Evolutionary conservation across 148 eudicot species (phyloP).

Genomic region (Amaranthus hypochondriacus): DNA sequence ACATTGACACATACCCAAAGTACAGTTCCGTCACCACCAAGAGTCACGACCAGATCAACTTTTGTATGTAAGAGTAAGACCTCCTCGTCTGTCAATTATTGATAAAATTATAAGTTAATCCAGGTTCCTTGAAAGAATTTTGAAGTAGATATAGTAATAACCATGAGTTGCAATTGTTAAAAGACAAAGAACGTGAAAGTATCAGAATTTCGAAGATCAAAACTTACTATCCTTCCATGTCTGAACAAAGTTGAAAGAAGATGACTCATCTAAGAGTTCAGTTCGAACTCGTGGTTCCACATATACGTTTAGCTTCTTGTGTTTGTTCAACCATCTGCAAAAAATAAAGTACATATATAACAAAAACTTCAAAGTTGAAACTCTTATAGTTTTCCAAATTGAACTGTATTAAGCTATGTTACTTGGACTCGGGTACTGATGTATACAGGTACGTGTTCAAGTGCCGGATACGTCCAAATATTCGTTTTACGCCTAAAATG

Average conservation of each 20-base stretch:
- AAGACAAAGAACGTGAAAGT: neutral
- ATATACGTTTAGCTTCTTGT: constrained; percentile 54
- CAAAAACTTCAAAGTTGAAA: neutral
- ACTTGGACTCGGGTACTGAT: too few species aligned
- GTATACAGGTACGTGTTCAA: too few species aligned
- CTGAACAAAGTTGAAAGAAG: constrained; percentile 69
- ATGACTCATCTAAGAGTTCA: constrained; percentile 72
- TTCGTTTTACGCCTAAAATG: neutral
- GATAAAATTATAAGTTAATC: too few species aligned
- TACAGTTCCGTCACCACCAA: constrained; percentile 99
- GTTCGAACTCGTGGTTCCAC: constrained; percentile 84
- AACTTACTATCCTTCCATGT: constrained; percentile 82
- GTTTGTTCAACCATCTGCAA: constrained; percentile 83
- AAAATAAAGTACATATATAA: neutral
- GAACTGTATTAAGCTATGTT: too few species aligned
- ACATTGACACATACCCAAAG: constrained; percentile 71
- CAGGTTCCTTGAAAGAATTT: neutral
- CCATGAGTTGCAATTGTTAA: neutral
- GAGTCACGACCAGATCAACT: constrained; percentile 93
- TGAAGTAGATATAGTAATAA: neutral
- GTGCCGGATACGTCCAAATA: too few species aligned
- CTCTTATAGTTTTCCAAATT: too few species aligned
- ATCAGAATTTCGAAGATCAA: neutral
- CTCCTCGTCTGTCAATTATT: constrained; percentile 53
- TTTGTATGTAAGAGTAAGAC: constrained; percentile 61